phyloP scores from a whole-genome alignment of 2,329 filamentous ascomycete species.

The Aspergillus brunneoviolaceus region DNA sequence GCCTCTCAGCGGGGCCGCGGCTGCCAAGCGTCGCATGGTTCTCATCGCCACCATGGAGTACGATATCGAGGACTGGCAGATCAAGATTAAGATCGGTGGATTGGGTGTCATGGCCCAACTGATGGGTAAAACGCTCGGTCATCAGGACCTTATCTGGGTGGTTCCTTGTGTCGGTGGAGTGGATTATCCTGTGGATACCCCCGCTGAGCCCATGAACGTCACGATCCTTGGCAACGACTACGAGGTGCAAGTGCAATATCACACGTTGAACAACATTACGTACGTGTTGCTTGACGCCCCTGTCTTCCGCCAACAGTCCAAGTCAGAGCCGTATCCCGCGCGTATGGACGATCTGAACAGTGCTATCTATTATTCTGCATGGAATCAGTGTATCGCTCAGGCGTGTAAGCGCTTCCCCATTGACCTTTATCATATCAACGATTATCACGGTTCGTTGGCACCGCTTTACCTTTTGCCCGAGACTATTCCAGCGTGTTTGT shows the following conservation, averaged over 20 bases:
- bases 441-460: conserved; percentile 62
- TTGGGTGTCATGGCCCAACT: conserved; percentile 68
- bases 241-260: conserved; percentile 63
- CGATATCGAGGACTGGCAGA: conserved; percentile 66
- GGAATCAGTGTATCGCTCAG: conserved; percentile 68
- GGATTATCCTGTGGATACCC: conserved; percentile 61
- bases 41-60: conserved; percentile 71
- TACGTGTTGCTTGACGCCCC: conserved; percentile 66
- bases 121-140: conserved; percentile 64
- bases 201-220: conserved; percentile 60
- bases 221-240: conserved; percentile 60
- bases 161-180: conserved; percentile 62
- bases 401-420: conserved; percentile 62
- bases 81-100: conserved; percentile 70
- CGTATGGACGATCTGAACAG: conserved; percentile 68
- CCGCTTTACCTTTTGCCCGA: conserved; percentile 63
- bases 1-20: conserved; percentile 28
- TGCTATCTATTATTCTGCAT: conserved; percentile 66
- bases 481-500: conserved; percentile 61
- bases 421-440: conserved; percentile 66
- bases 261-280: conserved; percentile 63
- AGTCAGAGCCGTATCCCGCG: conserved; percentile 62
- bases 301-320: conserved; percentile 63
- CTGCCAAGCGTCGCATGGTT: conserved; percentile 50
- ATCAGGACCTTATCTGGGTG: conserved; percentile 65